Evolutionary conservation across 495 filamentous ascomycete genomes (phyloP).

Genomic region (Podospora comata): DNA sequence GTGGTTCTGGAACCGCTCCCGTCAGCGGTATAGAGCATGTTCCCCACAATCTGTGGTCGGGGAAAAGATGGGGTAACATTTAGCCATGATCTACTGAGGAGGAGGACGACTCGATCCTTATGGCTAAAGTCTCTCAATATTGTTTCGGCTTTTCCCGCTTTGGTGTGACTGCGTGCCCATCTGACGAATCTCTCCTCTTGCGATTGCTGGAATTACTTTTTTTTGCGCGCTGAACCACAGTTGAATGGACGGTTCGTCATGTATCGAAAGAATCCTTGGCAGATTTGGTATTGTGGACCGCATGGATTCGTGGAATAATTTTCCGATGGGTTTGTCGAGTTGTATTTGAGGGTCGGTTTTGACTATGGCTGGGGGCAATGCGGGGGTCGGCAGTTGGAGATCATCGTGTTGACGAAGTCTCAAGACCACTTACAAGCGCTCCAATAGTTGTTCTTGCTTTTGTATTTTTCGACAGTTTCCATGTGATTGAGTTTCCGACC

Average conservation of each 20-base stretch:
- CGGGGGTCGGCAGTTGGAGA: conserved; percentile 16
- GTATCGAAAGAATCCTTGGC: background rate
- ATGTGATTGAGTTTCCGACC: background rate
- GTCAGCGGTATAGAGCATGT: background rate
- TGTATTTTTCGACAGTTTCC: background rate
- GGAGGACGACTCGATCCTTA: background rate
- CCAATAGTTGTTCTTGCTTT: conserved; percentile 1
- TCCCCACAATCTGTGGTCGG: conserved; percentile 14
- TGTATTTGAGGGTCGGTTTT: conserved; percentile 9
- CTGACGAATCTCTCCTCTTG: background rate
- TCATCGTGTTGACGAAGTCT: background rate
- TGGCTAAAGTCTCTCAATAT: conserved; percentile 17
- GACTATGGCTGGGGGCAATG: conserved; percentile 4
- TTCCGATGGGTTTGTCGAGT: conserved; percentile 11
- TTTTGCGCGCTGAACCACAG: conserved; percentile 3
- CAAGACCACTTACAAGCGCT: background rate
- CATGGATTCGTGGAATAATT: conserved; percentile 21
- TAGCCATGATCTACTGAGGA: conserved; percentile 16
- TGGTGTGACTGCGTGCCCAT: background rate
- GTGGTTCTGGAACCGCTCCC: background rate
- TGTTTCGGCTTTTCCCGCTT: conserved; percentile 6
- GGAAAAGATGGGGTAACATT: conserved; percentile 14
- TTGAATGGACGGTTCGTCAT: background rate
- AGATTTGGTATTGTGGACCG: background rate
- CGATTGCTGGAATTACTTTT: conserved; percentile 20